Conservation (phyloP, 1,284 basidiomycete genomes). For the Prillingera fragicola region DNA sequence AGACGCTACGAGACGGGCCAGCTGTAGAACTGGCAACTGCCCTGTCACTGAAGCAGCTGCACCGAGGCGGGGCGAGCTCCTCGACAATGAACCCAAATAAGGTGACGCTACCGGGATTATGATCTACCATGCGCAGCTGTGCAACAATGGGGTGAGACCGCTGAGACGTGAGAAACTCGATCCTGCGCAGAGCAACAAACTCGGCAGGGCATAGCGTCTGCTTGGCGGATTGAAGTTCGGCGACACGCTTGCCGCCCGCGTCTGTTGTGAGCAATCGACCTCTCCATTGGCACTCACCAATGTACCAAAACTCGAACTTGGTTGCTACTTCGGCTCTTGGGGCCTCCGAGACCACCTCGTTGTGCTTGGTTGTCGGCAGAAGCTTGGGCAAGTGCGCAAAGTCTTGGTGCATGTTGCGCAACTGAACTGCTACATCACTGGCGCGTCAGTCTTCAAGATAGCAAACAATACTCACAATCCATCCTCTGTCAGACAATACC, state of each 20-base stretch:
- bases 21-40: too few relatives aligned
- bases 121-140: slow-evolving; percentile 33
- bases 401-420: slow-evolving; percentile 32
- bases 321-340: too few relatives aligned
- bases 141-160: slow-evolving; percentile 28
- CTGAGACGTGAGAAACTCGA: slow-evolving; percentile 35
- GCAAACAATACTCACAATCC: slow-evolving; percentile 37
- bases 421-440: slow-evolving; percentile 35
- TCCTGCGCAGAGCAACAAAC: slow-evolving; percentile 36
- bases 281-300: slow-evolving; percentile 27
- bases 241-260: slow-evolving; percentile 23
- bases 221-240: slow-evolving; percentile 21
- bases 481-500: slow-evolving; percentile 42
- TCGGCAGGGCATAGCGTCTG: slow-evolving; percentile 35
- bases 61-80: slow-evolving; percentile 38
- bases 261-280: slow-evolving; percentile 14
- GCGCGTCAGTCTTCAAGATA: not conserved
- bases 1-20: too few relatives aligned
- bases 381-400: slow-evolving; percentile 25
- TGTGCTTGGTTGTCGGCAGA: not conserved
- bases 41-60: slow-evolving; percentile 36
- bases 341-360: not conserved
- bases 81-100: slow-evolving; percentile 39
- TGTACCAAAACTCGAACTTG: slow-evolving; percentile 45
- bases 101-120: slow-evolving; percentile 14